Evolutionary conservation across 805 yeast species (phyloP).

Genomic region (Ogataea paraovalis): DNA sequence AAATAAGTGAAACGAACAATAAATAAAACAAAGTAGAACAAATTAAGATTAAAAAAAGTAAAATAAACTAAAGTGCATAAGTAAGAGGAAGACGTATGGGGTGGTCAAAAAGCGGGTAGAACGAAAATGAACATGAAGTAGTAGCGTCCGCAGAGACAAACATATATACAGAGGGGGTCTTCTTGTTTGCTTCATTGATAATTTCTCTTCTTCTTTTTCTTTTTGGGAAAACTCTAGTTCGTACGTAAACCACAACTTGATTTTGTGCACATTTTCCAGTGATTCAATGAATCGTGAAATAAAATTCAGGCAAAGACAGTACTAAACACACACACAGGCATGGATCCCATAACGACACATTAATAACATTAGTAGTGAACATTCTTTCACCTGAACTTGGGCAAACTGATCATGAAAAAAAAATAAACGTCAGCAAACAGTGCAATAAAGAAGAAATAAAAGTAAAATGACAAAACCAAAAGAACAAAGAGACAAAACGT

Average conservation of each 20-base stretch:
- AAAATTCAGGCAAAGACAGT: too few species aligned
- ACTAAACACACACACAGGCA: not conserved
- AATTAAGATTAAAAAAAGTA: not conserved
- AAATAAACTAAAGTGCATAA: not conserved
- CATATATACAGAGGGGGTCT: not conserved
- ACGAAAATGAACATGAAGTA: not conserved
- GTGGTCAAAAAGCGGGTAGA: not conserved
- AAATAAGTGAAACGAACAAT: not conserved
- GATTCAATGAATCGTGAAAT: too few species aligned
- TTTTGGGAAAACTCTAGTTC: too few species aligned
- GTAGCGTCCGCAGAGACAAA: not conserved
- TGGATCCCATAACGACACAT: not conserved
- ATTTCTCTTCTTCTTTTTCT: not conserved
- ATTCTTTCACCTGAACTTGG: not conserved
- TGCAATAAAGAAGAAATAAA: too few species aligned
- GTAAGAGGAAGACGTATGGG: not conserved
- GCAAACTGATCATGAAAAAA: not conserved
- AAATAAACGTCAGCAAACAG: not conserved
- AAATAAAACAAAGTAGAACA: slow-evolving; percentile 1
- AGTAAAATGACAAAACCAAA: not conserved
- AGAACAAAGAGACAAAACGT: not conserved
- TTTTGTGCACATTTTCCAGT: too few species aligned
- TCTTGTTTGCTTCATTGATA: not conserved
- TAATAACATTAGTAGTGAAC: not conserved
- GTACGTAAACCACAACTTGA: too few species aligned